These are phyloP conservation scores for Lotmaria passim DNA, from an alignment of 208 protist species.

Conservation along the genomic window DNA sequence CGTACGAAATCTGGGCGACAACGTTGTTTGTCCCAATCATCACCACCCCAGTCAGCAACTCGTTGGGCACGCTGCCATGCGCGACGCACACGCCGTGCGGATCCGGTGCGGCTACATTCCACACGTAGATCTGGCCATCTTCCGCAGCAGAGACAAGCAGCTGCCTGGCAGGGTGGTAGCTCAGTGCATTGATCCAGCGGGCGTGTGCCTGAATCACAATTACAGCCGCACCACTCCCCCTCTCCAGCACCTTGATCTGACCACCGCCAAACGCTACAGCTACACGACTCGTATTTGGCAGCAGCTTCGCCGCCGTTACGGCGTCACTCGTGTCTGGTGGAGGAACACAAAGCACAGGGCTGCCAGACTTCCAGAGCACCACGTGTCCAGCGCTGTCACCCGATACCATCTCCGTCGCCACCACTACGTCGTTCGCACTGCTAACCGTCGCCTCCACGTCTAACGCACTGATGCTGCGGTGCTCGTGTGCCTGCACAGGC, in stretches of 20 bases:
- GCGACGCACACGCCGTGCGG: conserved; percentile 15
- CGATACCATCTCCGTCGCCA: conserved; percentile 31
- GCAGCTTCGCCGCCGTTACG: conserved; percentile 46
- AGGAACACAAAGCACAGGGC: conserved; percentile 17
- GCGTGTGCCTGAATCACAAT: conserved; percentile 67
- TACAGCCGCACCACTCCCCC: conserved; percentile 29
- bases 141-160: conserved; percentile 50
- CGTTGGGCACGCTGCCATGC: conserved; percentile 16
- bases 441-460: conserved; percentile 30
- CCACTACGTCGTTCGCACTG: too few relatives aligned
- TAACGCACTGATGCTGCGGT: conserved; percentile 44
- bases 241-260: conserved; percentile 46
- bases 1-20: conserved; percentile 21
- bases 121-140: conserved; percentile 61
- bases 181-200: conserved; percentile 64
- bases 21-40: conserved; percentile 5
- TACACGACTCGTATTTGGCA: conserved; percentile 15
- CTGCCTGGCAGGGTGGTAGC: conserved; percentile 26
- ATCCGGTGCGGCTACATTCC: conserved; percentile 9
- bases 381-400: conserved; percentile 52
- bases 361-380: conserved; percentile 46
- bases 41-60: conserved; percentile 34
- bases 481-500: conserved; percentile 41
- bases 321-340: conserved; percentile 42
- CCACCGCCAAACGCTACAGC: conserved; percentile 62